phyloP scores from a whole-genome alignment of 2,329 filamentous ascomycete genomes.

The Epichloe sp. region DNA sequence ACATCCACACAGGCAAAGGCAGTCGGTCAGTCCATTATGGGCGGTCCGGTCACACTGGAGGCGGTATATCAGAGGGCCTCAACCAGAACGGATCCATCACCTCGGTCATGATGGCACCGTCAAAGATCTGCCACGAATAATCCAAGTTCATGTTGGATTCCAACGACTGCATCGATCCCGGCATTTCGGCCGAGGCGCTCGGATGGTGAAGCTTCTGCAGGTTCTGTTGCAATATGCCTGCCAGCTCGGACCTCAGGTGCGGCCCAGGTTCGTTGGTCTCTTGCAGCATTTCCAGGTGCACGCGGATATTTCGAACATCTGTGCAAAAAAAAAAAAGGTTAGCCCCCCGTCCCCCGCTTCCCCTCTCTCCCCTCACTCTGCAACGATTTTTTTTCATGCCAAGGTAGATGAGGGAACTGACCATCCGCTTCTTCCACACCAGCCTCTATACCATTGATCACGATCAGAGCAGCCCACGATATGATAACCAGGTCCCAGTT shows the following conservation, averaged over 20 bases:
- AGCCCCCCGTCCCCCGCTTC: no score
- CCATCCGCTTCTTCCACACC: constrained; percentile 25
- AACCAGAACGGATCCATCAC: constrained; percentile 3
- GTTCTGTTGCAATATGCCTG: constrained; percentile 12
- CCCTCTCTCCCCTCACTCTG: no score
- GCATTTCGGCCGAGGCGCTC: neutral
- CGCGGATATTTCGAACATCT: constrained; percentile 16
- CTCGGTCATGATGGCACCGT: constrained; percentile 7
- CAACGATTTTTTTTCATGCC: no score
- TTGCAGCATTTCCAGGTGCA: constrained; percentile 17
- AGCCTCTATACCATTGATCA: constrained; percentile 26
- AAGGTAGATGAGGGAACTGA: constrained; percentile 8
- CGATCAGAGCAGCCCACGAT: constrained; percentile 30
- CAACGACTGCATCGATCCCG: constrained; percentile 5
- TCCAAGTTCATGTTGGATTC: constrained; percentile 7
- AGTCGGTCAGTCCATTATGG: neutral
- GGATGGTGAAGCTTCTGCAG: constrained; percentile 14
- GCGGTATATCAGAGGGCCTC: neutral
- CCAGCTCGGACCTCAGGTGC: constrained; percentile 10
- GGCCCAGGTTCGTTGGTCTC: constrained; percentile 16
- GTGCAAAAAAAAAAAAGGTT: neutral
- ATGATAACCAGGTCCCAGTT: constrained; percentile 32
- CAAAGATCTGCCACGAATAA: constrained; percentile 11
- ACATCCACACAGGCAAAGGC: no score
- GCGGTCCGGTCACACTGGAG: neutral